Evolutionary conservation across 306 rosid species (phyloP).

Genomic region (Rosa rugosa): DNA sequence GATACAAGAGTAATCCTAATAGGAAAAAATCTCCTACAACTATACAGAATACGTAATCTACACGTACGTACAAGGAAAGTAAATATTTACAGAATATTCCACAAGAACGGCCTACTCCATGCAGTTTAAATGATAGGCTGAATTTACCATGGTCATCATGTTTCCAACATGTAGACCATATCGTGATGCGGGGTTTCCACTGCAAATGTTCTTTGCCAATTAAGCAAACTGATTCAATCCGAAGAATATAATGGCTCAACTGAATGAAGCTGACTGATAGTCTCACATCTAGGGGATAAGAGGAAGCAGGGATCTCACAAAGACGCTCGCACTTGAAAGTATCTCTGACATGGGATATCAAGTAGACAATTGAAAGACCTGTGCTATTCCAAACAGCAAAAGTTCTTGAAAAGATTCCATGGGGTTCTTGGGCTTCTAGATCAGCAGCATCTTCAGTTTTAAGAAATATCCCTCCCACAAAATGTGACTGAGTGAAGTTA

Average conservation of each 20-base stretch:
- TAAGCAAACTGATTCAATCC: constrained; percentile 65
- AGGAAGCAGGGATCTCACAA: constrained; percentile 63
- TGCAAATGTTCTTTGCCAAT: constrained; percentile 59
- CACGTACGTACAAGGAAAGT: too few species aligned
- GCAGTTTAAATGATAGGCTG: constrained; percentile 45
- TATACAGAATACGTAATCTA: too few species aligned
- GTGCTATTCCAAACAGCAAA: constrained; percentile 70
- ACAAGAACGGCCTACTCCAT: constrained; percentile 41
- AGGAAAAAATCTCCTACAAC: too few species aligned
- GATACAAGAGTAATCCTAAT: too few species aligned
- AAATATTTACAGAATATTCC: too few species aligned
- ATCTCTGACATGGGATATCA: constrained; percentile 50
- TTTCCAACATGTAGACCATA: constrained; percentile 50
- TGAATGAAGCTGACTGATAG: constrained; percentile 50
- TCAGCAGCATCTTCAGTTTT: constrained; percentile 39
- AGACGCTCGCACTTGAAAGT: constrained; percentile 52
- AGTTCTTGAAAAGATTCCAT: constrained; percentile 26
- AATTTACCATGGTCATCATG: constrained; percentile 42
- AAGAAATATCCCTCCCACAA: constrained; percentile 64
- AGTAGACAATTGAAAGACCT: constrained; percentile 63
- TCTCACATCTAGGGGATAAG: constrained; percentile 44
- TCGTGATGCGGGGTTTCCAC: constrained; percentile 67
- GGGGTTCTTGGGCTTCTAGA: constrained; percentile 29
- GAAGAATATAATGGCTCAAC: constrained; percentile 45
- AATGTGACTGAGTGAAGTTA: constrained; percentile 43